Evolutionary conservation across 768 basidiomycete species (phyloP), one percentile per base, ranked within the genome.

Genomic region (Thelephora ganbajun): DNA sequence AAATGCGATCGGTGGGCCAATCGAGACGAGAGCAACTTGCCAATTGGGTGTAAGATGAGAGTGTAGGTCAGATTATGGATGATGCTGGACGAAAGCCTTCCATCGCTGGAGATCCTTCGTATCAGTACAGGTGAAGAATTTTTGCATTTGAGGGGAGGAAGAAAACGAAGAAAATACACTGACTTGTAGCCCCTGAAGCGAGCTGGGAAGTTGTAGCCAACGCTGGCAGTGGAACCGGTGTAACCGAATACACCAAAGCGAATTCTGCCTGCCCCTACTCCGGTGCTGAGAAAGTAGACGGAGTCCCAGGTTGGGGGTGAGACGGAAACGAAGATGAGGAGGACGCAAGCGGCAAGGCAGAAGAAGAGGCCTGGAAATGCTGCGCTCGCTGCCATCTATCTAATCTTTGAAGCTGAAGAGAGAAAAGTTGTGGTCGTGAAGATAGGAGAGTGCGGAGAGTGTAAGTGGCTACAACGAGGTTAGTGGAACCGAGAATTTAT

Each of bases 1-100:
- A n/a, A 26, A 45, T 11, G 35, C 20, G 14, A 19, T 50, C 36
- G 23, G 42, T 22, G 45, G 36, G 13, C 56, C 13, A 33, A 52
- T 50, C 18, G 2, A 18, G 22, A 12, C 20, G 26, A 35, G 61
- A 35, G 26, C 44, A 45, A 61, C 70, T 51, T 54, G 79, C 81
- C 82, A 55, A 92, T 79, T 30, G 88, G 86, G 61, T 89, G 83
- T 20, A 92, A 71, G 54, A 92, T 79, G 48, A 91, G 70, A 12
- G 72, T 68, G 59, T 66, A 73, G 13, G 88, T 89, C 51, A 91
- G 75, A 58, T 80, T 81, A 57, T 78, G 72, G 35, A 88, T 67
- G 35, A 75, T 63, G 5, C 53, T 56, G 9, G 72, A 72, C 60
- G 79, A 74, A 5, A 84, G 57, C 20, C 61, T 63, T 39, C 59